Percentiles rank a stretch among this genome's conserved stretches.
Conservation (phyloP, 371 early-diverging fungal species). For the Rhizomucor pusillus region DNA sequence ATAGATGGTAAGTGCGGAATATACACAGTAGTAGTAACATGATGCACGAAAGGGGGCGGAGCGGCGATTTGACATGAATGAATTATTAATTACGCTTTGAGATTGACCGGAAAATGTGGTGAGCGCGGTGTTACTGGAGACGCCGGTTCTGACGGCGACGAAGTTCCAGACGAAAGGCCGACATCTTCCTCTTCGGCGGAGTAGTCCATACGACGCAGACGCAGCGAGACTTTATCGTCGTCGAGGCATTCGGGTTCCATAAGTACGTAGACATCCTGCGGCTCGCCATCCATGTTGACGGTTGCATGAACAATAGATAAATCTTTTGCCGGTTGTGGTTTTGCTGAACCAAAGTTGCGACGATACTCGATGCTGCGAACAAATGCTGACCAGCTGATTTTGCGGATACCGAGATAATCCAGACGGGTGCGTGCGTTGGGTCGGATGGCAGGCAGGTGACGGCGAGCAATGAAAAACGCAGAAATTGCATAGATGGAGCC, state of each 20-base stretch:
- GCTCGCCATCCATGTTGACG: constrained; percentile 6
- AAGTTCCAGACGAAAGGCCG: constrained; percentile 14
- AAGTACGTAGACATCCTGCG: constrained; percentile 17
- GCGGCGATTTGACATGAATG: neutral
- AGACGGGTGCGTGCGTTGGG: constrained; percentile 27
- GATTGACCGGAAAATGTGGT: constrained; percentile 14
- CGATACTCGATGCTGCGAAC: constrained; percentile 28
- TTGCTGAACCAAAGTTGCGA: constrained; percentile 6
- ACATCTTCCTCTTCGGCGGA: constrained; percentile 12
- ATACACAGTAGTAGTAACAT: neutral
- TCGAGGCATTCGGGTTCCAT: constrained; percentile 3
- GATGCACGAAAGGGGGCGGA: neutral
- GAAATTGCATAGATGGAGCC: constrained; percentile 68
- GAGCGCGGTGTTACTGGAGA: constrained; percentile 37
- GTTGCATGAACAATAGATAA: constrained; percentile 2
- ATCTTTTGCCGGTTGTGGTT: neutral
- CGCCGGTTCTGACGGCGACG: constrained; percentile 29
- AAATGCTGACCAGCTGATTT: constrained; percentile 19
- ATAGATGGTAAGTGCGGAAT: neutral
- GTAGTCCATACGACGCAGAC: constrained; percentile 12
- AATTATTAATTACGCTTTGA: constrained; percentile 5
- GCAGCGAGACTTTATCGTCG: constrained; percentile 11
- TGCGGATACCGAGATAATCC: constrained; percentile 33
- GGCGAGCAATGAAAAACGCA: constrained; percentile 45
- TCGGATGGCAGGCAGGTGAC: constrained; percentile 27